A percentile compares a stretch with the other conserved stretches of the same genome.
Evolutionary conservation across 495 filamentous ascomycete species (phyloP).

Genomic region (Lepidopterella palustris): DNA sequence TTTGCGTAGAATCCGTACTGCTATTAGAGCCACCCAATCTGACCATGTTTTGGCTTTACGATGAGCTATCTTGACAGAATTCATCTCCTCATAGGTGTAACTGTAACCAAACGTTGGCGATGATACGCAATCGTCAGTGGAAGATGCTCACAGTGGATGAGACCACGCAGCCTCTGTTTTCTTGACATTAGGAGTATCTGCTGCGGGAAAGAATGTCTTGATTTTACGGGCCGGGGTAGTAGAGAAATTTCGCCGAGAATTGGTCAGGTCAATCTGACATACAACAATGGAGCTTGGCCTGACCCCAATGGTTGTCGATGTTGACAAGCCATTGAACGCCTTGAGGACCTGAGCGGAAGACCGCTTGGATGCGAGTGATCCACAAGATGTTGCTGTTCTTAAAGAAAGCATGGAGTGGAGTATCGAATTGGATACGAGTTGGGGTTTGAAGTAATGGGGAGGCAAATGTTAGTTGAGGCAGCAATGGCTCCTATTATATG

Average conservation of each 20-base stretch:
- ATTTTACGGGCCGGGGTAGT: conserved; percentile 18
- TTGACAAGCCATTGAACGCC: conserved; percentile 28
- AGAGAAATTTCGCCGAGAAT: conserved; percentile 25
- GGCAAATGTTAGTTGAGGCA: background rate
- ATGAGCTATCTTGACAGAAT: conserved; percentile 56
- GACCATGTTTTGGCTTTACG: conserved; percentile 60
- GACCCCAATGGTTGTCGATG: conserved; percentile 9
- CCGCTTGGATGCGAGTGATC: conserved; percentile 25
- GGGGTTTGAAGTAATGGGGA: background rate
- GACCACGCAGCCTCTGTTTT: conserved; percentile 55
- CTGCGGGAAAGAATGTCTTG: conserved; percentile 39
- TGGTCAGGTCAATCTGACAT: conserved; percentile 15
- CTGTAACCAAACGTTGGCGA: conserved; percentile 36
- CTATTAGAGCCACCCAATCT: conserved; percentile 58
- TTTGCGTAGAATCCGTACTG: conserved; percentile 58
- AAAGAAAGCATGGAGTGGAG: conserved; percentile 16
- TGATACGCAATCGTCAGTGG: conserved; percentile 34
- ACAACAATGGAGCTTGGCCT: conserved; percentile 26
- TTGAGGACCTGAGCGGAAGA: conserved; percentile 30
- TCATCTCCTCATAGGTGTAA: conserved; percentile 61
- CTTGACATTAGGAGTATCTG: conserved; percentile 30
- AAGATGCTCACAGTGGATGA: conserved; percentile 53
- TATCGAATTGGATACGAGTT: background rate
- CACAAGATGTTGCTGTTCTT: conserved; percentile 10
- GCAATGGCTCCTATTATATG: background rate